Percentiles rank a stretch among this genome's conserved stretches.
These are phyloP conservation scores for Pseudogymnoascus pannorum DNA, from an alignment of 2,329 filamentous ascomycete species.

Conservation along the genomic window DNA sequence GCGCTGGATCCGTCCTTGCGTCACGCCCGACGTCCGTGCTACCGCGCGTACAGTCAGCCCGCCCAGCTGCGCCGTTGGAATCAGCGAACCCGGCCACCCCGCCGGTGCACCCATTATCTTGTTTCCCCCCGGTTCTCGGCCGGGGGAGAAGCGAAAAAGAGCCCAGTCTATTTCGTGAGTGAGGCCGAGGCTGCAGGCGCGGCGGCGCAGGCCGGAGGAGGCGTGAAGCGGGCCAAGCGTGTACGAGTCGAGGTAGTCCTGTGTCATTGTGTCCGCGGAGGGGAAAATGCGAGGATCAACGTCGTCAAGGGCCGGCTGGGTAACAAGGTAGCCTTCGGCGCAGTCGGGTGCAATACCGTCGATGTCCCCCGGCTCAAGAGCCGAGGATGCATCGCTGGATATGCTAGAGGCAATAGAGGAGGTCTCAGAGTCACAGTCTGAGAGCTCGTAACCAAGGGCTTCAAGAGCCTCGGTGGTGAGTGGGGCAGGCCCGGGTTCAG, in stretches of 20 bases:
- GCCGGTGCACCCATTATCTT: constrained; percentile 40
- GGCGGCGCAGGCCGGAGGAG: constrained; percentile 79
- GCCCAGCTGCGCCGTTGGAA: constrained; percentile 54
- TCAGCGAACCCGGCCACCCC: constrained; percentile 49
- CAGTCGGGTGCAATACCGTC: constrained; percentile 61
- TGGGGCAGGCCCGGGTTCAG: not conserved
- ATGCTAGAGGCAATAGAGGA: constrained; percentile 25
- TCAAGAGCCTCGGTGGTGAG: constrained; percentile 45
- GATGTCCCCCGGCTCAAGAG: constrained; percentile 58
- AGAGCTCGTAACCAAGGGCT: constrained; percentile 53
- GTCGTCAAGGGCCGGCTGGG: constrained; percentile 86
- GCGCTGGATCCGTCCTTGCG: constrained; percentile 68
- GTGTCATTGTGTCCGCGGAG: constrained; percentile 59
- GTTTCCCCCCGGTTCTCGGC: constrained; percentile 66
- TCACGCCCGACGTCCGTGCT: constrained; percentile 77
- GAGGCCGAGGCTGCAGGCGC: constrained; percentile 55
- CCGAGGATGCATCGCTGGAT: constrained; percentile 40
- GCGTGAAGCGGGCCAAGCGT: constrained; percentile 79
- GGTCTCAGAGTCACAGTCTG: constrained; percentile 53
- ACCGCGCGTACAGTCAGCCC: constrained; percentile 79
- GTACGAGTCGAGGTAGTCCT: constrained; percentile 77
- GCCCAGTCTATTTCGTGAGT: constrained; percentile 96
- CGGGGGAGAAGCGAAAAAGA: constrained; percentile 69
- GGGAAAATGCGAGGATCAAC: constrained; percentile 76
- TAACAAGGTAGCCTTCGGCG: constrained; percentile 72